Percentiles rank a stretch among this genome's conserved stretches.
These are phyloP conservation scores for Furcasterigmium sp. DNA, from an alignment of 2,329 filamentous ascomycete genomes.

Conservation along the genomic window DNA sequence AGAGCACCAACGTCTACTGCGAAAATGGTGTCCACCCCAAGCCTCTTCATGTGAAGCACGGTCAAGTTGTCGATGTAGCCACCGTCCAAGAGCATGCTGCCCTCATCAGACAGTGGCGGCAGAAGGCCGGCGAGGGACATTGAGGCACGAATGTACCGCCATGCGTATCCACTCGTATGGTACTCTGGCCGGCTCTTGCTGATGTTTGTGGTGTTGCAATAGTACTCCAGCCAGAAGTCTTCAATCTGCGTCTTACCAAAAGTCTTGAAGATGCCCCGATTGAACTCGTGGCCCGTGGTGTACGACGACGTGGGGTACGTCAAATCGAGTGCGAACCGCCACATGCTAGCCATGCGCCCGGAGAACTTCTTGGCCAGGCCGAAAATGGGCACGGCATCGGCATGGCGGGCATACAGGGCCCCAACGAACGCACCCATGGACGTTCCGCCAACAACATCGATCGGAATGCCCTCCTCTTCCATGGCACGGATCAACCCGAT, in stretches of 20 bases:
- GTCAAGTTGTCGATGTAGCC: conserved; percentile 97
- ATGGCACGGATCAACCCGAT: conserved; percentile 91
- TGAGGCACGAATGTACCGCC: conserved; percentile 92
- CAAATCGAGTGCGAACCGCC: conserved; percentile 93
- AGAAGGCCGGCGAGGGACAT: conserved; percentile 94
- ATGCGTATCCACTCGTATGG: conserved; percentile 94
- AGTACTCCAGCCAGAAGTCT: conserved; percentile 98
- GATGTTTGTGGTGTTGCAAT: conserved; percentile 99
- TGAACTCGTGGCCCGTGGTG: conserved; percentile 98
- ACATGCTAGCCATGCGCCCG: conserved; percentile 97
- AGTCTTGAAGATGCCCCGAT: conserved; percentile 96
- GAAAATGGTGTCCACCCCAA: conserved; percentile 92
- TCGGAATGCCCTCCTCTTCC: conserved; percentile 93
- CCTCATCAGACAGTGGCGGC: conserved; percentile 92
- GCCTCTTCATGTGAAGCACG: conserved; percentile 91
- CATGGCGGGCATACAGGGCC: conserved; percentile 90
- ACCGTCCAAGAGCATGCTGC: conserved; percentile 92
- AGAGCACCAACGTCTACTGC: conserved; percentile 90
- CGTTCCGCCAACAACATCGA: conserved; percentile 91
- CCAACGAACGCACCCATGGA: conserved; percentile 96
- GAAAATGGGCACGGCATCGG: conserved; percentile 95
- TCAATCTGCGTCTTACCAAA: conserved; percentile 97
- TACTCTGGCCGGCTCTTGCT: conserved; percentile 88
- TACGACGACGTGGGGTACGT: conserved; percentile 97
- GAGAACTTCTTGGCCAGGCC: conserved; percentile 96